Base-by-base conservation (phyloP, 2,329 filamentous ascomycete genomes). In the Calcarisporium arbuscula region DNA sequence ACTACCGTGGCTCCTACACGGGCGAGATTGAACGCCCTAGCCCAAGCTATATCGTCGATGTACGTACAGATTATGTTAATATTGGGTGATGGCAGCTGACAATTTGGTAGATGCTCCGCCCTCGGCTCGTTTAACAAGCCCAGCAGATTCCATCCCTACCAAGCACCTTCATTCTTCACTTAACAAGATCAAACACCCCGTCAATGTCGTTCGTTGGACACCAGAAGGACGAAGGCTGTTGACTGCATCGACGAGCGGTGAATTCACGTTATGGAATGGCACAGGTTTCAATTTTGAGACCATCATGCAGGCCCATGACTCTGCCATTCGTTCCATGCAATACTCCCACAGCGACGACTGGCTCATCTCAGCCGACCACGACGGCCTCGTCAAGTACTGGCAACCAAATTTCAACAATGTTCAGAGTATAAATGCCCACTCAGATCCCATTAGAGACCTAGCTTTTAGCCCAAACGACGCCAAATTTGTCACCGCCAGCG, bases 201-300 rank as follows among this genome's bases (percentile, higher is more conserved):
- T 98, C 53, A 96, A 95, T 45, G 86, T 96, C 8, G 90, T 98
- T 26, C 78, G 87, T 58, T 98, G 92, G 92, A 98, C 94, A 12
- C 92, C 92, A 6, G 92, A 98, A 60, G 92, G 92, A 19, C 81
- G 92, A 41, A 74, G 92, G 47, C 67, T 98, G 37, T 72, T 98
- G 55, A 96, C 92, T 0, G 92, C 88, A 16, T 94, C 89, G 0
- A 94, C 88, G 47, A 96, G 90, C 57, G 92, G 92, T 53, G 92
- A 98, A 58, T 98, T 98, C 52, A 98, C 94, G 25, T 64, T 98
- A 4, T 98, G 92, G 92, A 98, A 98, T 57, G 92, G 92, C 43
- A 96, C 90, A 28, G 90, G 88, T 17, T 98, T 98, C 74, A 96
- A 98, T 60, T 98, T 98, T 51, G 92, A 98, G 65, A 96, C 92